A percentile compares a stretch with the other conserved stretches of the same genome.
phyloP scores from a whole-genome alignment of 1,139 yeast species.

The Pneumocystis jirovecii region DNA sequence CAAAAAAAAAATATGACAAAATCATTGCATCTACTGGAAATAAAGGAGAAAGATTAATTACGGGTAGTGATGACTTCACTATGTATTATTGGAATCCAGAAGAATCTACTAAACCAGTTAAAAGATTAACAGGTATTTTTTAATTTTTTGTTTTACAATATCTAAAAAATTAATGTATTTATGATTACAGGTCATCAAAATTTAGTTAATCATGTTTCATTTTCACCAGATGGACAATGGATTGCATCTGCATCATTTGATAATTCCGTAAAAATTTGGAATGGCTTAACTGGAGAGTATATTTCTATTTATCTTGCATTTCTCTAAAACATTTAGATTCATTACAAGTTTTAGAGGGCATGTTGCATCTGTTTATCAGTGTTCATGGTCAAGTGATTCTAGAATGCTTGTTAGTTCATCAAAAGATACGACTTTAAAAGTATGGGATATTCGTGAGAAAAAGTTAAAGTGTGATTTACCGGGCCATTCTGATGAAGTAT shows the following conservation, averaged over 20 bases:
- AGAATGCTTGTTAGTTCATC: conserved; percentile 83
- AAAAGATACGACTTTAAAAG: conserved; percentile 90
- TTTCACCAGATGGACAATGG: conserved; percentile 87
- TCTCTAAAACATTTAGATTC: conserved; percentile 33
- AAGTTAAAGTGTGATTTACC: conserved; percentile 81
- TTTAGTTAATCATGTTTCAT: conserved; percentile 85
- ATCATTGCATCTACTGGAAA: conserved; percentile 54
- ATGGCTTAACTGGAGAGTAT: conserved; percentile 60
- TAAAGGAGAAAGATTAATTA: conserved; percentile 65
- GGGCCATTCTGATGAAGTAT: conserved; percentile 91
- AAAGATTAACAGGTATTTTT: conserved; percentile 51
- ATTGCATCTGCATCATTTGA: conserved; percentile 91
- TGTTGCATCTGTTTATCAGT: conserved; percentile 94
- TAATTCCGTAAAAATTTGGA: conserved; percentile 90
- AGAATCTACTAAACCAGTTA: conserved; percentile 62
- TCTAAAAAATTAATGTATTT: background rate
- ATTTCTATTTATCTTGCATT: background rate
- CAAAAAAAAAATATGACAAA: conserved; percentile 56
- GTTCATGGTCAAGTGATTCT: conserved; percentile 97
- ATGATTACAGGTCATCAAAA: conserved; percentile 65
- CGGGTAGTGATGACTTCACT: conserved; percentile 94
- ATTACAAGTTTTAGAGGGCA: conserved; percentile 87
- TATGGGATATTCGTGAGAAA: conserved; percentile 84
- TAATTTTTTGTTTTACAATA: background rate
- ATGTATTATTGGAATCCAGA: conserved; percentile 85